Conservation (phyloP, 148 eudicot species). For the Salicornia ramosissima region DNA sequence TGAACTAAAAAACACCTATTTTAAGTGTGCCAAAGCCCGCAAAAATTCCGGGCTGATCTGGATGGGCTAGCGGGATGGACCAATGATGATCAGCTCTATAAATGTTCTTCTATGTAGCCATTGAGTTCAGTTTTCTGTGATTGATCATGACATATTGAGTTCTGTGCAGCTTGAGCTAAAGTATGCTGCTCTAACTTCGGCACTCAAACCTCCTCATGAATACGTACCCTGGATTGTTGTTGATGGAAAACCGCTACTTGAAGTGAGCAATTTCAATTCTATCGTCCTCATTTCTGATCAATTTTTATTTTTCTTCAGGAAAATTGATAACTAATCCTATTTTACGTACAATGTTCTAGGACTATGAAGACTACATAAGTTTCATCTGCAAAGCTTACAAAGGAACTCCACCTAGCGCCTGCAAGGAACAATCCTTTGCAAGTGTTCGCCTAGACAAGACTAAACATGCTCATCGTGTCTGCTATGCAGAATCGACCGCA, state of each 20-base stretch:
- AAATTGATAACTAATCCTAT: neutral
- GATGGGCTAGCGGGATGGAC: no score
- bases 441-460: constrained; percentile 15
- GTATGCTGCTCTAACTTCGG: constrained; percentile 52
- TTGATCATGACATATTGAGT: neutral
- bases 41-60: no score
- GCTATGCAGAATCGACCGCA: constrained; percentile 21
- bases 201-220: constrained; percentile 57
- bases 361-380: constrained; percentile 43
- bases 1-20: no score
- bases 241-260: constrained; percentile 59
- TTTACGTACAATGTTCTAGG: constrained; percentile 31
- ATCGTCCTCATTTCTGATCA: neutral
- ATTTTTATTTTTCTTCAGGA: neutral
- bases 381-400: constrained; percentile 64
- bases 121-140: neutral
- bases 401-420: constrained; percentile 53
- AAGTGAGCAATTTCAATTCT: constrained; percentile 32
- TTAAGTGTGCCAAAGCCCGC: no score
- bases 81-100: no score
- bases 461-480: constrained; percentile 20
- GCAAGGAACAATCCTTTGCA: constrained; percentile 26
- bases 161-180: constrained; percentile 54
- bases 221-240: constrained; percentile 93
- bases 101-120: no score